A percentile compares a stretch with the other conserved stretches of the same genome.
Evolutionary conservation across 257 asterid species (phyloP).

Genomic region (Buddleja alternifolia): DNA sequence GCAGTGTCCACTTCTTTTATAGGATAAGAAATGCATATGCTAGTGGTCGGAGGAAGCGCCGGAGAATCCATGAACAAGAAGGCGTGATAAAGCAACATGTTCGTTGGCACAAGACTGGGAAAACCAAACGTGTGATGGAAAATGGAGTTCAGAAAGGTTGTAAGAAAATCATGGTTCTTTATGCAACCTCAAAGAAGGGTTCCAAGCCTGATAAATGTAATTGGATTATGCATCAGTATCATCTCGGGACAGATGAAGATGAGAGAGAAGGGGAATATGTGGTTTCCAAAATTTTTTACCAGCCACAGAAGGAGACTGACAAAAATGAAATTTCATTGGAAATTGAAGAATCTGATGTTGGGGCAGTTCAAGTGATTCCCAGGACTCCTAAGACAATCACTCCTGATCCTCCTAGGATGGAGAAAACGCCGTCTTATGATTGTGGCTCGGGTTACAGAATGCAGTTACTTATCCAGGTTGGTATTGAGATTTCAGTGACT

Average conservation of each 20-base stretch:
- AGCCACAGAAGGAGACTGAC: constrained; percentile 57
- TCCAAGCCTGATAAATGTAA: constrained; percentile 65
- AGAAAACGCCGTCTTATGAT: constrained; percentile 54
- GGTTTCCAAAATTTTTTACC: constrained; percentile 75
- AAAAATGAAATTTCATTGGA: constrained; percentile 32
- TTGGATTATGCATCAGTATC: constrained; percentile 98
- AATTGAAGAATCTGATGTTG: constrained; percentile 50
- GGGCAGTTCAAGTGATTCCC: constrained; percentile 47
- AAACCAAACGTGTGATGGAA: constrained; percentile 62
- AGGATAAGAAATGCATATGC: constrained; percentile 69
- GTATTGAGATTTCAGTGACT: constrained; percentile 18
- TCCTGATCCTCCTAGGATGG: constrained; percentile 66
- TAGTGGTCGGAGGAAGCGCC: constrained; percentile 82
- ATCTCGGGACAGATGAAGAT: constrained; percentile 69
- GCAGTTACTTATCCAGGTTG: constrained; percentile 46
- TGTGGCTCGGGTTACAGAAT: constrained; percentile 33
- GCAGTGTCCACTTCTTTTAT: constrained; percentile 77
- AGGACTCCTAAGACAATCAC: constrained; percentile 67
- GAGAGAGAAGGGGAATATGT: constrained; percentile 77
- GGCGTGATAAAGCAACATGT: constrained; percentile 33
- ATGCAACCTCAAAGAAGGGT: constrained; percentile 51
- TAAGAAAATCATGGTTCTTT: constrained; percentile 93
- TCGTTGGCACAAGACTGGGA: constrained; percentile 97
- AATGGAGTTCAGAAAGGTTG: constrained; percentile 70
- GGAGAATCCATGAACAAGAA: constrained; percentile 55